Evolutionary conservation across 116 monocot genomes (phyloP), one percentile per base, ranked within the genome.

Genomic region (Zostera marina): DNA sequence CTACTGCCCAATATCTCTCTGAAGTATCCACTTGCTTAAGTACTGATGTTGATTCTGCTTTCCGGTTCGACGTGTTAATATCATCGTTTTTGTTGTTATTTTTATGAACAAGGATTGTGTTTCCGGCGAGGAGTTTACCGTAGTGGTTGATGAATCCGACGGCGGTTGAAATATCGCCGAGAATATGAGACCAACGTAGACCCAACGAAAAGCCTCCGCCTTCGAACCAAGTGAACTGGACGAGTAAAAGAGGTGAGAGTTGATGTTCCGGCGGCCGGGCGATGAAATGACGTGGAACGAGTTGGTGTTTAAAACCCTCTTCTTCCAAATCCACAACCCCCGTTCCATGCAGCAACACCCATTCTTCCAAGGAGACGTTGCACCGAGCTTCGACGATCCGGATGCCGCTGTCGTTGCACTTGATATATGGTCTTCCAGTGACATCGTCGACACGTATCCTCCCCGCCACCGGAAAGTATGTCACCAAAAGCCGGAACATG

Each of bases 401-500:
- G 45, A 93, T 74, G 2, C 93, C 88, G 42, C 79, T 71, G 66
- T 93, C 88, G 59, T 88, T 93, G 73, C 92, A 93, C 81, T 84
- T 83, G 55, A 93, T 21, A 42, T 63, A 46, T 0, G 88, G 92
- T 32, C 81, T 76, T 2, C 80, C 71, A 0, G 57, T 22, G 58
- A 42, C 74, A 4, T 60, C 77, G 7, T 67, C 17, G 53, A 61
- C 46, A 47, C 88, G 66, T 42, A 93, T 69, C 60, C 93, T 60
- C 8, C 81, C 93, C 8, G 77, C 66, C 9, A 61, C 76, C 14
- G 64, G 67, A 47, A 26, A 64, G 59, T 68, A 73, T 5, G 26
- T 12, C 44, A 79, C 64, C 7, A 93, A 77, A 68, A 72, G 62
- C 11, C 64, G 67, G 58, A 87, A 93, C 84, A 84, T 77, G 42